Percentiles rank a stretch among this genome's conserved stretches.
Evolutionary conservation across 495 filamentous ascomycete genomes (phyloP).

Genomic region (Pseudoneurospora amorphoporcata): DNA sequence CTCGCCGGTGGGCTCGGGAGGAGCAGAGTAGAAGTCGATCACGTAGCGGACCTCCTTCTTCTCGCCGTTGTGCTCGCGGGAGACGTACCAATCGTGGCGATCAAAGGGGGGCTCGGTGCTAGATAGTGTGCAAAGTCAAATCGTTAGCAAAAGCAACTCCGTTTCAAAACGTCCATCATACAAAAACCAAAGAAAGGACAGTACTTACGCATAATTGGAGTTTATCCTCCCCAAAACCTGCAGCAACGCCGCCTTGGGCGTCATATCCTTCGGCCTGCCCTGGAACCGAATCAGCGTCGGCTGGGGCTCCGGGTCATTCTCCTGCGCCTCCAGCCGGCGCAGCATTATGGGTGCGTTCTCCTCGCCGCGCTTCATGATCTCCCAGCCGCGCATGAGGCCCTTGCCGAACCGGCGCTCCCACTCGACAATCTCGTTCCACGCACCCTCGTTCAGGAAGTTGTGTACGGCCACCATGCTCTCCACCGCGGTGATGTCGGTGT

Average conservation of each 20-base stretch:
- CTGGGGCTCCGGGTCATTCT: constrained; percentile 23
- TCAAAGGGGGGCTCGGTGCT: constrained; percentile 87
- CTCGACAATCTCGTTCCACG: constrained; percentile 83
- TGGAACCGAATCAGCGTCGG: constrained; percentile 78
- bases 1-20: constrained; percentile 78
- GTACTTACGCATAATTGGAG: constrained; percentile 56
- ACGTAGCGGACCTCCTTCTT: constrained; percentile 80
- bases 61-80: constrained; percentile 49
- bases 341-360: constrained; percentile 29
- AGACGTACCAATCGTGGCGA: constrained; percentile 93
- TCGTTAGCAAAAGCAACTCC: neutral
- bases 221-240: constrained; percentile 67
- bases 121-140: neutral
- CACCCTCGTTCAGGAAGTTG: constrained; percentile 96
- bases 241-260: constrained; percentile 76
- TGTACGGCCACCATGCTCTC: constrained; percentile 95
- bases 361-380: constrained; percentile 64
- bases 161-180: neutral
- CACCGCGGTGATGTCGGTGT: constrained; percentile 87
- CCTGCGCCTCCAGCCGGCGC: constrained; percentile 25
- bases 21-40: constrained; percentile 93
- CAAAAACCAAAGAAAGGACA: neutral
- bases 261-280: constrained; percentile 77
- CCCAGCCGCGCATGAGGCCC: constrained; percentile 63
- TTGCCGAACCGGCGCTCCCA: constrained; percentile 81